A percentile compares a stretch with the other conserved stretches of the same genome.
Conservation (phyloP, 257 asterid species). For the Linderniella brevidens region DNA sequence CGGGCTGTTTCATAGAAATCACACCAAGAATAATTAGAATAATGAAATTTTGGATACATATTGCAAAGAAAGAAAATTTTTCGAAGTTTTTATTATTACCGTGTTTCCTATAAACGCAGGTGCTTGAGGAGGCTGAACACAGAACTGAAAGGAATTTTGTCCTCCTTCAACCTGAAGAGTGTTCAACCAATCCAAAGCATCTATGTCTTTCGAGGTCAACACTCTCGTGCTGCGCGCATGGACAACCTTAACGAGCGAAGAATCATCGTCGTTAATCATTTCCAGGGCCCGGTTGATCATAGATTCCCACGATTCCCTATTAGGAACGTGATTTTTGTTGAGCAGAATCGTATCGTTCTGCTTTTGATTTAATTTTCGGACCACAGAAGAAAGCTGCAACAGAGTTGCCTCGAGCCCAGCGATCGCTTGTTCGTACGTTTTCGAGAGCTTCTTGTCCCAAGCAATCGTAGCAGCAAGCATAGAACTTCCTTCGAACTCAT, state of each 20-base stretch:
- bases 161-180: conserved; percentile 85
- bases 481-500: conserved; percentile 82
- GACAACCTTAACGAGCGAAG: conserved; percentile 77
- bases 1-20: conserved; percentile 37
- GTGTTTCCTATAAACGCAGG: conserved; percentile 96
- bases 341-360: conserved; percentile 25
- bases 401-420: conserved; percentile 57
- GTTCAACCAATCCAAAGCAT: conserved; percentile 67
- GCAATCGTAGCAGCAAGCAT: conserved; percentile 85
- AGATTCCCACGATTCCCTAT: conserved; percentile 56
- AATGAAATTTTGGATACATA: conserved; percentile 5
- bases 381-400: conserved; percentile 57
- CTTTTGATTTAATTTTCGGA: conserved; percentile 19
- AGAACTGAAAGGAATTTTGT: conserved; percentile 67
- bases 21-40: conserved; percentile 9
- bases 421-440: conserved; percentile 48
- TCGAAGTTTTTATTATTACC: conserved; percentile 26
- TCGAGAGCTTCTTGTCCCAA: conserved; percentile 70
- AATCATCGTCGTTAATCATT: conserved; percentile 31
- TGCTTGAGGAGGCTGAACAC: conserved; percentile 80
- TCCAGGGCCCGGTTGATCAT: conserved; percentile 62
- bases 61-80: neutral
- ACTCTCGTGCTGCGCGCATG: conserved; percentile 96
- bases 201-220: conserved; percentile 47
- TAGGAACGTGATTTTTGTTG: conserved; percentile 53